Evolutionary conservation across 345 rosid species (phyloP).

Genomic region (Citropsis articulata): DNA sequence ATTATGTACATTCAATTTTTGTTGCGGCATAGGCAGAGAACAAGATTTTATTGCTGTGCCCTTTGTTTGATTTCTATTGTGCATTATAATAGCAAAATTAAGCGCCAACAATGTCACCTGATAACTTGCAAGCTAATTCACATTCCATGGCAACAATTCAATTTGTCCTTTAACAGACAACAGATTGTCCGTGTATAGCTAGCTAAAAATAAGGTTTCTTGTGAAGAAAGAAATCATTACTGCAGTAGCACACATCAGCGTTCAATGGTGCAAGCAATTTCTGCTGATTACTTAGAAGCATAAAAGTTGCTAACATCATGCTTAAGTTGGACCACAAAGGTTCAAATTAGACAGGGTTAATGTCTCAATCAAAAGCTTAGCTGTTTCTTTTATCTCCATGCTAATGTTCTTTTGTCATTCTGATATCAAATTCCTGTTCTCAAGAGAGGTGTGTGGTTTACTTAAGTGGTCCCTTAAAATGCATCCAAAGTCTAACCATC

Average conservation of each 20-base stretch:
- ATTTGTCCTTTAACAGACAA: neutral
- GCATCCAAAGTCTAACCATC: slow-evolving; percentile 31
- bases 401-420: slow-evolving; percentile 18
- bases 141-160: neutral
- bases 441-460: neutral
- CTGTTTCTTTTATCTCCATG: slow-evolving; percentile 27
- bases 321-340: neutral
- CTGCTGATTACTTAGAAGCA: neutral
- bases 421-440: slow-evolving; percentile 21
- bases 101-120: neutral
- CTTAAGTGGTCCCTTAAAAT: slow-evolving; percentile 26
- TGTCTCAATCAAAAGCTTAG: slow-evolving; percentile 34
- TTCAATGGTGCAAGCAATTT: neutral
- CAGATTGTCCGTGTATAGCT: neutral
- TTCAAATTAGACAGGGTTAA: slow-evolving; percentile 23
- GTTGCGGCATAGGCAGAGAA: neutral
- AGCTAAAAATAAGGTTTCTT: too few species aligned
- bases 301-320: neutral
- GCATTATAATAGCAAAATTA: neutral
- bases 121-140: neutral
- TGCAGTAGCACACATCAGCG: neutral
- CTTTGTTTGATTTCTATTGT: neutral
- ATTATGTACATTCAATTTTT: neutral
- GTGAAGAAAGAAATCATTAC: too few species aligned
- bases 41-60: neutral